Conservation (phyloP, 2,329 filamentous ascomycete species). For the Cladosporium austrohemisphaericum region DNA sequence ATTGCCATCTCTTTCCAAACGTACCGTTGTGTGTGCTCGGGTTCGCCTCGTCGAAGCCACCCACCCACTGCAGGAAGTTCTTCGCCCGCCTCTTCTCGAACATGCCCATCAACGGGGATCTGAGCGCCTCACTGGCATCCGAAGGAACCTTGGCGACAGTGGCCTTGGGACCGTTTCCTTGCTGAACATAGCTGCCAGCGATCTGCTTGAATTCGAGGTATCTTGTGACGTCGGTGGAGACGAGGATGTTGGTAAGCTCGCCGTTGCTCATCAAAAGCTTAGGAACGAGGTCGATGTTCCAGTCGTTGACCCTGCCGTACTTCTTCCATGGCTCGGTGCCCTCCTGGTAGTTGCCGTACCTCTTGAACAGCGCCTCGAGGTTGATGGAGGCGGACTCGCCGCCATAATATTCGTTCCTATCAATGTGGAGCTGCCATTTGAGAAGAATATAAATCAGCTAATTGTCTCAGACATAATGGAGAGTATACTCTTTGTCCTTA, state of each 20-base stretch:
- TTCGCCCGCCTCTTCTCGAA: constrained; percentile 98
- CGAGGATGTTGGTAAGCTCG: constrained; percentile 96
- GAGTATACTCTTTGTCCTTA: too few species aligned
- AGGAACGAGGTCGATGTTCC: constrained; percentile 98
- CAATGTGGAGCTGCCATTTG: constrained; percentile 86
- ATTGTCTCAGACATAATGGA: too few species aligned
- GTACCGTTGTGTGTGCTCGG: constrained; percentile 83
- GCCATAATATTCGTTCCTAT: constrained; percentile 97
- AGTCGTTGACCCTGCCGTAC: constrained; percentile 94
- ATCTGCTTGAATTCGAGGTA: constrained; percentile 61
- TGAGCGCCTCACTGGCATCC: constrained; percentile 82
- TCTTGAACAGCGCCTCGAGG: constrained; percentile 95
- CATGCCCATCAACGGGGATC: constrained; percentile 91
- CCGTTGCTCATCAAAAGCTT: constrained; percentile 99
- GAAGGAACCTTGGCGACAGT: constrained; percentile 97
- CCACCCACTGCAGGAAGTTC: constrained; percentile 94
- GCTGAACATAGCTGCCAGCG: constrained; percentile 93
- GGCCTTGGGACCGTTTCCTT: constrained; percentile 74
- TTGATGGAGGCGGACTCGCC: constrained; percentile 96
- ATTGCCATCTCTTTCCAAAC: constrained; percentile 1
- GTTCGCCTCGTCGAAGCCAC: constrained; percentile 77
- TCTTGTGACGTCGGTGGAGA: constrained; percentile 73
- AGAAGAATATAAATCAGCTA: background rate
- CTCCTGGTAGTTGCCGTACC: constrained; percentile 75
- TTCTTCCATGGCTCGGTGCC: constrained; percentile 96